These are phyloP conservation scores for Vigna angularis DNA, from an alignment of 306 rosid species.

Conservation along the genomic window DNA sequence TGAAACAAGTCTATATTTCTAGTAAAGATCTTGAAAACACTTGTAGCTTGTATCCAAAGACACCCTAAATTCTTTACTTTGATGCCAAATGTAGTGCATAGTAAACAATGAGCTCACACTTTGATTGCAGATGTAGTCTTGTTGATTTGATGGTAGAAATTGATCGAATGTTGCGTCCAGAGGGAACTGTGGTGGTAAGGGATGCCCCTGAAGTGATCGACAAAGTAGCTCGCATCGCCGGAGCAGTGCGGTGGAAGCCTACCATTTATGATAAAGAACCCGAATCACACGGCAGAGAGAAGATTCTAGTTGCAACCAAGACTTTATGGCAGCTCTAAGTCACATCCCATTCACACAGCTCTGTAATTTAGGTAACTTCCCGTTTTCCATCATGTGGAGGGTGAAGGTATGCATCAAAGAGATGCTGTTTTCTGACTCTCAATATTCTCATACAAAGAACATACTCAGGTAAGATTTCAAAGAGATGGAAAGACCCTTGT, in stretches of 20 bases:
- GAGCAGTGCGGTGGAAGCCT: constrained; percentile 72
- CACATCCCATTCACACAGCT: constrained; percentile 46
- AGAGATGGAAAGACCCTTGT: constrained; percentile 41
- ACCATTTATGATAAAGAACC: constrained; percentile 71
- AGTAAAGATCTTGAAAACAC: too few species aligned
- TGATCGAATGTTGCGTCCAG: constrained; percentile 89
- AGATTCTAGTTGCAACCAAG: constrained; percentile 79
- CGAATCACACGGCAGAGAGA: constrained; percentile 73
- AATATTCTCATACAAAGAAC: constrained; percentile 44
- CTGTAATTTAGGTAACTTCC: constrained; percentile 56
- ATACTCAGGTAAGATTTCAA: constrained; percentile 44
- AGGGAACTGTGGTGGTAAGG: constrained; percentile 80
- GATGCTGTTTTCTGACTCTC: constrained; percentile 47
- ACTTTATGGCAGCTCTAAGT: constrained; percentile 70
- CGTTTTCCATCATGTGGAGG: constrained; percentile 21
- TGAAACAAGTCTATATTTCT: too few species aligned
- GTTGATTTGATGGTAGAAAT: constrained; percentile 95
- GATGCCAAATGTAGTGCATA: background rate
- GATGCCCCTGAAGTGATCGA: constrained; percentile 82
- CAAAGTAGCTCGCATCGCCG: constrained; percentile 69
- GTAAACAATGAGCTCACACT: background rate
- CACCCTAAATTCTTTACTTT: background rate
- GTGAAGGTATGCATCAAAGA: constrained; percentile 42
- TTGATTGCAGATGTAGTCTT: constrained; percentile 71
- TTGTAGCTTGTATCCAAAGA: too few species aligned